phyloP scores from a whole-genome alignment of 805 yeast genomes.

The Metschnikowia shivogae region DNA sequence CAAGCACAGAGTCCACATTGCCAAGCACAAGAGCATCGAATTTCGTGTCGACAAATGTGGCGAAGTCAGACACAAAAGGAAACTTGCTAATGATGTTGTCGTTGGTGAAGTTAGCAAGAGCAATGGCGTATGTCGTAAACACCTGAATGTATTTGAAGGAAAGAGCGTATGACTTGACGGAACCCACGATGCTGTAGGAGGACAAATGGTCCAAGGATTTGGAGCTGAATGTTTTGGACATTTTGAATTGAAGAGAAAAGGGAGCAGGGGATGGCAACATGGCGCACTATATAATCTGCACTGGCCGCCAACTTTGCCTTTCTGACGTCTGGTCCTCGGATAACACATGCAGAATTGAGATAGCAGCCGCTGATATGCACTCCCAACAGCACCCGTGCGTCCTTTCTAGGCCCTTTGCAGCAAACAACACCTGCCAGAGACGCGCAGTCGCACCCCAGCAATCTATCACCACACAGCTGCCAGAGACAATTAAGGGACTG shows the following conservation, averaged over 20 bases:
- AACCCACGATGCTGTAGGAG: constrained; percentile 28
- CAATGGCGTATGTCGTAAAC: constrained; percentile 21
- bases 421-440: too few species aligned
- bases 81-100: constrained; percentile 21
- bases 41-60: constrained; percentile 21
- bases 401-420: background rate
- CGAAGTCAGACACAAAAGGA: constrained; percentile 16
- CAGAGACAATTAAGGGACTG: too few species aligned
- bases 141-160: constrained; percentile 25
- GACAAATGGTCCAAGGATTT: constrained; percentile 30
- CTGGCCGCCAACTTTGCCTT: background rate
- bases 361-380: background rate
- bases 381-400: background rate
- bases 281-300: constrained; percentile 1
- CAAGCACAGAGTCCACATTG: constrained; percentile 19
- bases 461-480: background rate
- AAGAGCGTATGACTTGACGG: constrained; percentile 20
- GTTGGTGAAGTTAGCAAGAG: constrained; percentile 21
- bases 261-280: background rate
- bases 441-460: background rate
- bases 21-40: constrained; percentile 24
- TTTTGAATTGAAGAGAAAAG: background rate
- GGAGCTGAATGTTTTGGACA: constrained; percentile 28
- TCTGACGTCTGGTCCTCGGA: constrained; percentile 1
- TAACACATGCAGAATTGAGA: constrained; percentile 3